Evolutionary conservation across 805 yeast species (phyloP).

Genomic region (Wickerhamomyces kurtzmanii): DNA sequence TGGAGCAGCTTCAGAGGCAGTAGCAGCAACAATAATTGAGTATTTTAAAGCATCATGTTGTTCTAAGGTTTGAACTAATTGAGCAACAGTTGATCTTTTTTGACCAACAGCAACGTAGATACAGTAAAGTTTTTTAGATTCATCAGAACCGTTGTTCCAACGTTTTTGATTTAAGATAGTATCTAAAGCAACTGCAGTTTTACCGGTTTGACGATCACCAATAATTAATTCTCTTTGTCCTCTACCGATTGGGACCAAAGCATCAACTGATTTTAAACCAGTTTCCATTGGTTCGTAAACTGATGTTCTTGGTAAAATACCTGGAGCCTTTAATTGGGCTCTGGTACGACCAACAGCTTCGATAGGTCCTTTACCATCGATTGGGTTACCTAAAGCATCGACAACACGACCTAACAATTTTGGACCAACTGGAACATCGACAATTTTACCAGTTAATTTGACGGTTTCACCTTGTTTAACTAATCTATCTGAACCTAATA

Average conservation of each 20-base stretch:
- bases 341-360: constrained; percentile 75
- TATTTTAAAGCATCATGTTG: constrained; percentile 96
- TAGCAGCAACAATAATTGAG: constrained; percentile 97
- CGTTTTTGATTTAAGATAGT: constrained; percentile 98
- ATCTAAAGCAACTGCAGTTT: constrained; percentile 98
- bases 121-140: constrained; percentile 97
- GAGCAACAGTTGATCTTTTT: constrained; percentile 99
- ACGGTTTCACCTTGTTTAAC: constrained; percentile 99
- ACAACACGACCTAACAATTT: constrained; percentile 98
- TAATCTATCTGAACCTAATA: constrained; percentile 97
- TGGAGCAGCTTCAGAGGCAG: constrained; percentile 99
- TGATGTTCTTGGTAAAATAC: constrained; percentile 98
- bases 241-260: constrained; percentile 99
- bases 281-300: constrained; percentile 99
- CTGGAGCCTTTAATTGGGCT: constrained; percentile 99
- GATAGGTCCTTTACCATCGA: constrained; percentile 99
- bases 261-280: constrained; percentile 98
- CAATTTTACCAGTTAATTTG: constrained; percentile 99
- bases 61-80: constrained; percentile 98
- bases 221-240: constrained; percentile 99
- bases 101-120: constrained; percentile 99
- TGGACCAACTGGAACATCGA: constrained; percentile 98
- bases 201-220: constrained; percentile 99
- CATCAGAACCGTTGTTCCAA: constrained; percentile 94
- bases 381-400: constrained; percentile 98